These are phyloP conservation scores for Aspergillus terreus DNA, from an alignment of 2,329 filamentous ascomycete species.

Conservation along the genomic window DNA sequence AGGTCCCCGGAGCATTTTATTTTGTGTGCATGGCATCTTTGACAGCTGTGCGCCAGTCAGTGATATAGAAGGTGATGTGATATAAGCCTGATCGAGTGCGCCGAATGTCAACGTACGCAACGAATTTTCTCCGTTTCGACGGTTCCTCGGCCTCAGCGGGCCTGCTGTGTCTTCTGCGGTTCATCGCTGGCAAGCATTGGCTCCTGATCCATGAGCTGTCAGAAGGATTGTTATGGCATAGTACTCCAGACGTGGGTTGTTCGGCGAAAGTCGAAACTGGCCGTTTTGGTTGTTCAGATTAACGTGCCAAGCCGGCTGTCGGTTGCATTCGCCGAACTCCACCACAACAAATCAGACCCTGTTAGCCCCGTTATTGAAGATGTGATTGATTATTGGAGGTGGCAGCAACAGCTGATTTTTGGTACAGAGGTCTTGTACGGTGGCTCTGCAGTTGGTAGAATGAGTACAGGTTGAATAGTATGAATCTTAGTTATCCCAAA, in stretches of 20 bases:
- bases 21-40: conserved; percentile 45
- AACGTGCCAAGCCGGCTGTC: not conserved
- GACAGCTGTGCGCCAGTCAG: conserved; percentile 26
- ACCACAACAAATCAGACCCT: not conserved
- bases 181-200: conserved; percentile 7
- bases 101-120: conserved; percentile 24
- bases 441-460: too few species aligned
- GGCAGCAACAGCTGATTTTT: too few species aligned
- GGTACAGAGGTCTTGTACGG: too few species aligned
- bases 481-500: too few species aligned
- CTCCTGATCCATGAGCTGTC: too few species aligned
- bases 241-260: not conserved
- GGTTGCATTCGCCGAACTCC: not conserved
- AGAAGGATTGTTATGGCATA: too few species aligned
- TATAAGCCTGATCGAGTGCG: not conserved
- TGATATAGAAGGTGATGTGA: not conserved
- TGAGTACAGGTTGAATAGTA: too few species aligned
- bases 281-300: not conserved
- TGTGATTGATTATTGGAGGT: too few species aligned
- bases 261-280: not conserved
- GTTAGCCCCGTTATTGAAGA: not conserved
- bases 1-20: conserved; percentile 46
- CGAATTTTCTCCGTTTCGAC: conserved; percentile 26
- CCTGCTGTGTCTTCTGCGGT: conserved; percentile 11
- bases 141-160: conserved; percentile 8